Evolutionary conservation across 2,329 filamentous ascomycete genomes (phyloP).

Genomic region (Paracamarosporium sp.): DNA sequence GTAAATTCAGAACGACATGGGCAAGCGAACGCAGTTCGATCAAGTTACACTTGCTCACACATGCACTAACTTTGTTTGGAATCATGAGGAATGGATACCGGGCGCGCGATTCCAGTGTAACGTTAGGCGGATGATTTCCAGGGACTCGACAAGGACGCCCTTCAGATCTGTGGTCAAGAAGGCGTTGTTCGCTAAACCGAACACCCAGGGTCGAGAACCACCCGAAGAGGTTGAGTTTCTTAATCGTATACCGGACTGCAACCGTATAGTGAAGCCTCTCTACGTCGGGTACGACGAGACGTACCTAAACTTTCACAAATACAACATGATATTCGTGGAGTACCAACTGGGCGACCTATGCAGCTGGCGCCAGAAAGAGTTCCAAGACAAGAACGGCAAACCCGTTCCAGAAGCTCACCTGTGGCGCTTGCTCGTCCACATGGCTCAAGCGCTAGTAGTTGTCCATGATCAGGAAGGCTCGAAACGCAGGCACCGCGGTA

Average conservation of each 20-base stretch:
- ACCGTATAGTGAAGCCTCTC: constrained; percentile 25
- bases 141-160: background rate
- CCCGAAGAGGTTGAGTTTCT: background rate
- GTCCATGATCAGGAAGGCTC: constrained; percentile 27
- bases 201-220: background rate
- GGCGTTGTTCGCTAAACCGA: background rate
- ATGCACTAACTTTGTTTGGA: background rate
- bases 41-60: too few relatives aligned
- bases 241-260: constrained; percentile 20
- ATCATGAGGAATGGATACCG: background rate
- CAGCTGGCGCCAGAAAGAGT: constrained; percentile 23
- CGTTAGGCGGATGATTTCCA: background rate
- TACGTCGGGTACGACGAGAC: constrained; percentile 15
- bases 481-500: background rate
- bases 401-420: constrained; percentile 33
- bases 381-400: constrained; percentile 19
- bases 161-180: background rate
- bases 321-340: constrained; percentile 23
- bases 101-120: background rate
- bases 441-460: constrained; percentile 34
- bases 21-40: too few relatives aligned
- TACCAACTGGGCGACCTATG: constrained; percentile 30
- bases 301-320: background rate
- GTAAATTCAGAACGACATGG: too few relatives aligned
- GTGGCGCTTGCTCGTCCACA: constrained; percentile 37